Conservation (phyloP, 345 rosid species). For the Acer yangbiense region DNA sequence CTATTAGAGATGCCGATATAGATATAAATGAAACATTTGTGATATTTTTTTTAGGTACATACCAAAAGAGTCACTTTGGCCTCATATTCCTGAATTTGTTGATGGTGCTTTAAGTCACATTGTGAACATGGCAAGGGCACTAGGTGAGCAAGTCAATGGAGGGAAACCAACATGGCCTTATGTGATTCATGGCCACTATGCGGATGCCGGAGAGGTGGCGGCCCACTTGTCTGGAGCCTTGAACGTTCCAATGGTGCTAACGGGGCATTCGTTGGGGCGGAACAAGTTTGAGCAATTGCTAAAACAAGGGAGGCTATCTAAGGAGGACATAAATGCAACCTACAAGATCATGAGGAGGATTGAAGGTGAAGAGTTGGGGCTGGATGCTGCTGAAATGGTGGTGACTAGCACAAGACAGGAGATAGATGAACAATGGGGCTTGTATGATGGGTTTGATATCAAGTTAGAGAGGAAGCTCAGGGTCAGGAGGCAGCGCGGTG, state of each 20-base stretch:
- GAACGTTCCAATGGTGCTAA: conserved; percentile 70
- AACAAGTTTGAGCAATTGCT: conserved; percentile 74
- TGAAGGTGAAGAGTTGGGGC: conserved; percentile 58
- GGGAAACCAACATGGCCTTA: conserved; percentile 69
- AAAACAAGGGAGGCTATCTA: conserved; percentile 65
- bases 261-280: conserved; percentile 69
- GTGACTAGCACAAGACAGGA: conserved; percentile 77
- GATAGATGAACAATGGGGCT: conserved; percentile 78
- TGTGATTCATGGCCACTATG: conserved; percentile 76
- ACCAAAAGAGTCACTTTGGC: conserved; percentile 75
- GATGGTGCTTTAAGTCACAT: conserved; percentile 66
- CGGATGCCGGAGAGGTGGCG: conserved; percentile 68
- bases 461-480: conserved; percentile 69
- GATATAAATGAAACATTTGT: neutral
- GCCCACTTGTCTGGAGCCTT: conserved; percentile 62
- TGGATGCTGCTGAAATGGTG: conserved; percentile 68
- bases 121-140: conserved; percentile 54
- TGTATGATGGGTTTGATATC: conserved; percentile 71
- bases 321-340: conserved; percentile 56
- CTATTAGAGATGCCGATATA: neutral
- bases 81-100: conserved; percentile 60
- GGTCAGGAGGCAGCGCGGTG: conserved; percentile 62
- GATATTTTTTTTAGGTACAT: conserved; percentile 44
- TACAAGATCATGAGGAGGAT: conserved; percentile 68
- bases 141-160: conserved; percentile 59